Conservation (phyloP, 768 basidiomycete species). For the Mycena capillaripes region DNA sequence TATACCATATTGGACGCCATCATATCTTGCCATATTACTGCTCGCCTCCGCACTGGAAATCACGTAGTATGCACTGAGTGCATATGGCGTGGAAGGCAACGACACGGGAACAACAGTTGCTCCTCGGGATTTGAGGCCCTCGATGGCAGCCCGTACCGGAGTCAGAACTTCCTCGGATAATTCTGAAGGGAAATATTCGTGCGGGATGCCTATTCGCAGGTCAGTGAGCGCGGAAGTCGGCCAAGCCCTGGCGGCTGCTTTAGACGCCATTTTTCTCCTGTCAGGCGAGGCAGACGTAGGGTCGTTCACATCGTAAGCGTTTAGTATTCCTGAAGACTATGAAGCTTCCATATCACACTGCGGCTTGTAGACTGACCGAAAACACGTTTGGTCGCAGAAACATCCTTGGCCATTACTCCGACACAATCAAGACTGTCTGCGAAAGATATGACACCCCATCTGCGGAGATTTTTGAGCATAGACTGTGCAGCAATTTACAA, state of each 20-base stretch:
- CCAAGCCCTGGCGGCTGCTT: conserved; percentile 18
- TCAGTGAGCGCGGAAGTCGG: conserved; percentile 53
- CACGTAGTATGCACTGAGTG: conserved; percentile 96
- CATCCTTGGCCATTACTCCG: conserved; percentile 77
- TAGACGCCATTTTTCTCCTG: conserved; percentile 45
- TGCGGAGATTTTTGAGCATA: conserved; percentile 42
- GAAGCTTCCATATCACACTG: not conserved
- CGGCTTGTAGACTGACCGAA: conserved; percentile 68
- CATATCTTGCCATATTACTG: conserved; percentile 91
- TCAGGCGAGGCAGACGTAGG: conserved; percentile 75
- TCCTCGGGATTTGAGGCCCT: conserved; percentile 60
- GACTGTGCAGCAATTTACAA: conserved; percentile 5
- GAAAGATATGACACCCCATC: conserved; percentile 93
- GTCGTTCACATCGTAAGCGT: conserved; percentile 76
- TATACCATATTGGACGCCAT: conserved; percentile 88
- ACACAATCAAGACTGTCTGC: conserved; percentile 97
- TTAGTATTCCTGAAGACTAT: conserved; percentile 55
- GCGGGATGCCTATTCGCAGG: conserved; percentile 81
- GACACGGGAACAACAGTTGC: conserved; percentile 81
- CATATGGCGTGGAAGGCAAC: conserved; percentile 75
- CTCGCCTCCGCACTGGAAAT: conserved; percentile 94
- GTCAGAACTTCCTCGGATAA: conserved; percentile 61
- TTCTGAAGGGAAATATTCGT: conserved; percentile 88
- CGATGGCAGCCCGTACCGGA: conserved; percentile 62
- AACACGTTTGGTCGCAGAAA: conserved; percentile 62